A percentile compares a stretch with the other conserved stretches of the same genome.
Evolutionary conservation across 768 basidiomycete species (phyloP).

Genomic region (Auriscalpium vulgare): DNA sequence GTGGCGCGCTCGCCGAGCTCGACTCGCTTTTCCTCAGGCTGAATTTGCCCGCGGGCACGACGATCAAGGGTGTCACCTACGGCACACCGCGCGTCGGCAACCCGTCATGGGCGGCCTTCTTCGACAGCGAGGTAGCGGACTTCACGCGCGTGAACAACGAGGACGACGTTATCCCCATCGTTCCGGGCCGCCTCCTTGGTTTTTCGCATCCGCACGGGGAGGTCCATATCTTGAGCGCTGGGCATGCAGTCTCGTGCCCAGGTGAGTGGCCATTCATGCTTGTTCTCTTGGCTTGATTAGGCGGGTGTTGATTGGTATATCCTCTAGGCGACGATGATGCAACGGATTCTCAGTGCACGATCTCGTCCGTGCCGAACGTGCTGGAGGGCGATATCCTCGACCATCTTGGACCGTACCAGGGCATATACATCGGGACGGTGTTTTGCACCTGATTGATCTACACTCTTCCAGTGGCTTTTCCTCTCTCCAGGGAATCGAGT

Average conservation of each 20-base stretch:
- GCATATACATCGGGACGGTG: conserved; percentile 47
- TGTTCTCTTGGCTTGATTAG: no score
- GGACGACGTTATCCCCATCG: conserved; percentile 8
- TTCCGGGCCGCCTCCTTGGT: conserved; percentile 11
- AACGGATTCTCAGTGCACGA: conserved; percentile 45
- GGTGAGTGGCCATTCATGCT: neutral
- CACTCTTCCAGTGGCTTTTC: no score
- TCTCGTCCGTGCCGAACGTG: conserved; percentile 47
- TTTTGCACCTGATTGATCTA: conserved; percentile 19
- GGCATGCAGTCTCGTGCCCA: conserved; percentile 2
- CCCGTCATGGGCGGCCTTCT: conserved; percentile 3
- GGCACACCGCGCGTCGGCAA: conserved; percentile 14
- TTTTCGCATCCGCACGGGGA: conserved; percentile 8
- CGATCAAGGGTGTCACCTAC: conserved; percentile 12
- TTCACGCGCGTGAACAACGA: conserved; percentile 13
- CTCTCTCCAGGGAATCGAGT: no score
- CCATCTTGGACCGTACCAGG: conserved; percentile 53
- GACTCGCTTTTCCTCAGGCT: conserved; percentile 12
- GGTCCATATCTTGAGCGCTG: conserved; percentile 9
- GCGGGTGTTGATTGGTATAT: neutral
- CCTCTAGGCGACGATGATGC: conserved; percentile 39
- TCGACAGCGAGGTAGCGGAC: conserved; percentile 7
- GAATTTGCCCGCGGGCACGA: conserved; percentile 9
- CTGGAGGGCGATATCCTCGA: conserved; percentile 27
- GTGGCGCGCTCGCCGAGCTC: conserved; percentile 13